Percentiles rank a stretch among this genome's conserved stretches.
Conservation (phyloP, 768 basidiomycete species). For the Cantharellus cinnabarinus region DNA sequence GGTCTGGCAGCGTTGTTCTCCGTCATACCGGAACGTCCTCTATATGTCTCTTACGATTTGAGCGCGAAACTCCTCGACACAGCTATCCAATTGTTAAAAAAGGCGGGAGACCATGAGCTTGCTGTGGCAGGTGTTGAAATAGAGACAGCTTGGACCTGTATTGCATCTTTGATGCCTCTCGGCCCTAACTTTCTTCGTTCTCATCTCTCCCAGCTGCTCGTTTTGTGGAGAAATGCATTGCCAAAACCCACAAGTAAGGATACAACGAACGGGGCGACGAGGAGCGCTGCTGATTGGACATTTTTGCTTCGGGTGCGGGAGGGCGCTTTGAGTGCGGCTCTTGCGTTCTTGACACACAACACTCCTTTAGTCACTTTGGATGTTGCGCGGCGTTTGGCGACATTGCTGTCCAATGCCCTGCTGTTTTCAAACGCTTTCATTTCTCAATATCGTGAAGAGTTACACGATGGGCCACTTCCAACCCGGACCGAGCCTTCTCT, state of each 20-base stretch:
- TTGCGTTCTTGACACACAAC: constrained; percentile 75
- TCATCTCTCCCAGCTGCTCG: constrained; percentile 81
- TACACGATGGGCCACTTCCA: constrained; percentile 19
- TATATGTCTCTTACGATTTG: constrained; percentile 90
- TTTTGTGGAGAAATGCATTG: constrained; percentile 92
- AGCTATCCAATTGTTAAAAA: constrained; percentile 74
- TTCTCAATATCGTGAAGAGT: constrained; percentile 46
- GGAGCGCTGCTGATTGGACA: constrained; percentile 64
- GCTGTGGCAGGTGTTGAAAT: constrained; percentile 65
- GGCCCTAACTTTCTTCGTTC: constrained; percentile 87
- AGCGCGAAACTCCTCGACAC: constrained; percentile 79
- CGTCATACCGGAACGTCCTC: constrained; percentile 64
- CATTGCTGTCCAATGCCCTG: constrained; percentile 75
- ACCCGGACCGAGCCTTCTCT: constrained; percentile 26
- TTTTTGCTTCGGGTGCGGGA: constrained; percentile 85
- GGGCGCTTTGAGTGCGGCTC: constrained; percentile 70
- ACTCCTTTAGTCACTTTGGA: constrained; percentile 65
- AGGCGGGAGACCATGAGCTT: constrained; percentile 79
- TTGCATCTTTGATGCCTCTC: constrained; percentile 76
- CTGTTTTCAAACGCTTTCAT: constrained; percentile 73
- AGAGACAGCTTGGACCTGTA: constrained; percentile 85
- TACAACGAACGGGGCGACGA: constrained; percentile 30
- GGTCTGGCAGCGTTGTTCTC: constrained; percentile 76
- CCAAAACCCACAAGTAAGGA: constrained; percentile 92
- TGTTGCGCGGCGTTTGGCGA: constrained; percentile 71